A percentile compares a stretch with the other conserved stretches of the same genome.
Conservation (phyloP, 768 basidiomycete genomes). For the Panaeolus papilionaceus region DNA sequence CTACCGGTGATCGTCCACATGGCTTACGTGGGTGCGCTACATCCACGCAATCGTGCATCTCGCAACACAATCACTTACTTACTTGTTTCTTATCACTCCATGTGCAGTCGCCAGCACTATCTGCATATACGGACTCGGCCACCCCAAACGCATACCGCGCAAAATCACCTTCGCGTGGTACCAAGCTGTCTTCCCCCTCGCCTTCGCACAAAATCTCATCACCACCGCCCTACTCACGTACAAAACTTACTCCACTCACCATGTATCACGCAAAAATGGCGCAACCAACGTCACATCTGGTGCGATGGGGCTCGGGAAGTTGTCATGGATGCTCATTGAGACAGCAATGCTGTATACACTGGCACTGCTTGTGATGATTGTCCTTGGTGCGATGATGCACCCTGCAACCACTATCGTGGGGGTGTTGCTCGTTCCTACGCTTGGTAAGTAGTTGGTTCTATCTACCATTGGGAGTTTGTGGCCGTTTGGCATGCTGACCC, state of each 20-base stretch:
- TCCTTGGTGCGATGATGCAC: neutral
- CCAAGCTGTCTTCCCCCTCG: conserved; percentile 32
- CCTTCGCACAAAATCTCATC: conserved; percentile 17
- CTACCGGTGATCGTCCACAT: conserved; percentile 31
- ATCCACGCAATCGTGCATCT: neutral
- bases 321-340: neutral
- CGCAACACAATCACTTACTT: too few species aligned
- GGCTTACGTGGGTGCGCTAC: conserved; percentile 27
- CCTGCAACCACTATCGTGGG: neutral
- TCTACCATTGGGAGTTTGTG: neutral
- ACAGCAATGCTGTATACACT: neutral
- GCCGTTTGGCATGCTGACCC: neutral
- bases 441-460: neutral
- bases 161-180: conserved; percentile 23
- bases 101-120: conserved; percentile 26
- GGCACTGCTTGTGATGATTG: neutral
- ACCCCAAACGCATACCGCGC: conserved; percentile 22
- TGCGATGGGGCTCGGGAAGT: too few species aligned
- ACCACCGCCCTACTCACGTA: conserved; percentile 33
- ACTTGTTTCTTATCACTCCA: neutral
- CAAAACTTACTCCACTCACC: conserved; percentile 22
- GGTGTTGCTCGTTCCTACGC: neutral
- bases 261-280: too few species aligned
- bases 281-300: too few species aligned
- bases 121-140: conserved; percentile 29